phyloP scores from a whole-genome alignment of 1,139 yeast genomes.

The Diutina neorugosa region DNA sequence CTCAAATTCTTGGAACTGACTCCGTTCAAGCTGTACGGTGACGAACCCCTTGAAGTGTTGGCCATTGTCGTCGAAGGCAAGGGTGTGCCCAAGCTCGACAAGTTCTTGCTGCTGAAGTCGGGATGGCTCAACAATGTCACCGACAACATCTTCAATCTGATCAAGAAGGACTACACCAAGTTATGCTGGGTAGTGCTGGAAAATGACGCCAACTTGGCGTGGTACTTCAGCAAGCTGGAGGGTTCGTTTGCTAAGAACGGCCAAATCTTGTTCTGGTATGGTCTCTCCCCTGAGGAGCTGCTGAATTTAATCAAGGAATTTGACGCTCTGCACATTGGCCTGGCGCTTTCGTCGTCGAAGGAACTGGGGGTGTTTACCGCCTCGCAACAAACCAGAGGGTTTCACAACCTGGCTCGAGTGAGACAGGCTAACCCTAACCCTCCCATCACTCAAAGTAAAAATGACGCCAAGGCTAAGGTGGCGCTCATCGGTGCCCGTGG shows the following conservation, averaged over 20 bases:
- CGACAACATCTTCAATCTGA: constrained; percentile 81
- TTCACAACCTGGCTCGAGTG: constrained; percentile 12
- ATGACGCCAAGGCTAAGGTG: constrained; percentile 51
- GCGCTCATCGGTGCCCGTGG: constrained; percentile 99
- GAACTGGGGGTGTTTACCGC: constrained; percentile 32
- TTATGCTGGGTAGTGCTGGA: constrained; percentile 88
- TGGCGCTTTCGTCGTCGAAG: constrained; percentile 25
- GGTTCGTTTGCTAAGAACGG: constrained; percentile 91
- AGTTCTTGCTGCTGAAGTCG: constrained; percentile 73
- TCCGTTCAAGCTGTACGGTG: constrained; percentile 75
- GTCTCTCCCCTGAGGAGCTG: constrained; percentile 56
- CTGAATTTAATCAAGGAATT: constrained; percentile 57
- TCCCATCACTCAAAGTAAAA: constrained; percentile 51
- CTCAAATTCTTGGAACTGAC: constrained; percentile 55
- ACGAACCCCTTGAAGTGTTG: constrained; percentile 89
- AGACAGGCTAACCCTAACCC: constrained; percentile 56
- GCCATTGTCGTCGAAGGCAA: constrained; percentile 53
- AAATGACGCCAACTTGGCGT: constrained; percentile 79
- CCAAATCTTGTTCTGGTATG: constrained; percentile 89
- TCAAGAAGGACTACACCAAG: constrained; percentile 59
- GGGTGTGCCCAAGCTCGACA: constrained; percentile 65
- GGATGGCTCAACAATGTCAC: constrained; percentile 98
- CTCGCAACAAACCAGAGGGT: constrained; percentile 29
- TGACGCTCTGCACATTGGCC: constrained; percentile 27
- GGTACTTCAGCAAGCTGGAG: constrained; percentile 89